A percentile compares a stretch with the other conserved stretches of the same genome.
phyloP scores from a whole-genome alignment of 345 rosid genomes.

The Salix caprea region DNA sequence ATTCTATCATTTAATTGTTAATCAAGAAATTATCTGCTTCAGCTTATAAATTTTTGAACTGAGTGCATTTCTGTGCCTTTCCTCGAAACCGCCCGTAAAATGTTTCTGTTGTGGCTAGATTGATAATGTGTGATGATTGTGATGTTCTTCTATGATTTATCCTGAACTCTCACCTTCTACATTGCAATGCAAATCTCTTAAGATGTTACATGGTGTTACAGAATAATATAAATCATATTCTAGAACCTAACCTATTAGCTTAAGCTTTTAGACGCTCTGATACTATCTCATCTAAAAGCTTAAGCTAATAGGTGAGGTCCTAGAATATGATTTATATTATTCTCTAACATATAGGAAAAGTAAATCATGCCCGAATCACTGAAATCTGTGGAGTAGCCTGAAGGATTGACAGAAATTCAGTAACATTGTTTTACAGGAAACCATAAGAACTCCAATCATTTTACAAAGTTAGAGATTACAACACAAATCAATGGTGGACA shows the following conservation, averaged over 20 bases:
- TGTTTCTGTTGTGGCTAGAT: background rate
- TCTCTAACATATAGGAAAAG: too few relatives aligned
- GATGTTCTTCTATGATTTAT: background rate
- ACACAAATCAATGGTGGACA: too few relatives aligned
- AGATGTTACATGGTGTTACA: background rate
- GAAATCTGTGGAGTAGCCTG: background rate
- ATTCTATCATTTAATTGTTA: background rate
- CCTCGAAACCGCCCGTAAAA: background rate
- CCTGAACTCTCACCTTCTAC: background rate
- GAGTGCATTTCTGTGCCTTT: background rate
- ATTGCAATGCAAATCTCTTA: background rate
- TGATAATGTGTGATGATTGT: background rate
- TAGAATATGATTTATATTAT: too few relatives aligned
- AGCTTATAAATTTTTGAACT: background rate
- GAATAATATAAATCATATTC: too few relatives aligned
- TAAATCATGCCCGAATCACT: background rate
- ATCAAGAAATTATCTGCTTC: background rate
- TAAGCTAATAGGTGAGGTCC: too few relatives aligned
- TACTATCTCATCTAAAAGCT: too few relatives aligned
- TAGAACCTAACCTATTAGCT: too few relatives aligned
- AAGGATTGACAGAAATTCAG: background rate
- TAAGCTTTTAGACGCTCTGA: too few relatives aligned
- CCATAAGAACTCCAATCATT: background rate
- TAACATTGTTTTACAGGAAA: background rate
- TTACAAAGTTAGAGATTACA: background rate